Base-by-base conservation (phyloP, 1,284 basidiomycete species). In the Amylostereum areolatum region DNA sequence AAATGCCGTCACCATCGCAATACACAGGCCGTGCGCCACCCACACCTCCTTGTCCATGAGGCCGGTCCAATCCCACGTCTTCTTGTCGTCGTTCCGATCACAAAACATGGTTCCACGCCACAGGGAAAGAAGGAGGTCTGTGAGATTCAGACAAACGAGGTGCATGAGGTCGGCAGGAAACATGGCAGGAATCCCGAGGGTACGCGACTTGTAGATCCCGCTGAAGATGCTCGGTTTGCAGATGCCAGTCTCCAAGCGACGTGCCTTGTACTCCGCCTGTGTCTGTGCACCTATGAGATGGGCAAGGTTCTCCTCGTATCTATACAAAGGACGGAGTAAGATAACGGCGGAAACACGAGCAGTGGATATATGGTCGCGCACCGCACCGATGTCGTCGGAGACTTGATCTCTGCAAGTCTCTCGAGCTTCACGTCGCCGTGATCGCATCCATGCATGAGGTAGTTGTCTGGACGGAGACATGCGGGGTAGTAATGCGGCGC, bases 41-140 rank as follows among this genome's bases (percentile, higher is more conserved):
- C 57, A 59, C 4, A 50, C 35, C 34, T 47, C 46, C 4, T 59
- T 52, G 6, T 57, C 58, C 0, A 25, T 51, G 1, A 72, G 53
- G 3, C 61, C 57, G 2, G 50, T 59, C 67, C 67, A 73, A 8
- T 59, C 54, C 70, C 69, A 72, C 9, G 7, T 9, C 7, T 7
- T 24, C 7, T 50, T 52, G 11, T 40, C 37, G 28, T 58, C 55
- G 27, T 48, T 9, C 5, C 24, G 12, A n/a, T 52, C 47, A 33
- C 57, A 58, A 1, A 47, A 24, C 8, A 64, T 36, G 2, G 42
- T 53, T 1, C 57, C 61, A 1, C 55, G 49, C 54, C 54, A 61
- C 3, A 64, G 52, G 12, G 32, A 12, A 9, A 62, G 1, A 9
- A 57, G 36, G 7, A 60, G 46, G 27, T 60, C 57, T 5, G 55